Evolutionary conservation across 2,329 filamentous ascomycete genomes (phyloP).

Genomic region (Phyllosticta ampelicida): DNA sequence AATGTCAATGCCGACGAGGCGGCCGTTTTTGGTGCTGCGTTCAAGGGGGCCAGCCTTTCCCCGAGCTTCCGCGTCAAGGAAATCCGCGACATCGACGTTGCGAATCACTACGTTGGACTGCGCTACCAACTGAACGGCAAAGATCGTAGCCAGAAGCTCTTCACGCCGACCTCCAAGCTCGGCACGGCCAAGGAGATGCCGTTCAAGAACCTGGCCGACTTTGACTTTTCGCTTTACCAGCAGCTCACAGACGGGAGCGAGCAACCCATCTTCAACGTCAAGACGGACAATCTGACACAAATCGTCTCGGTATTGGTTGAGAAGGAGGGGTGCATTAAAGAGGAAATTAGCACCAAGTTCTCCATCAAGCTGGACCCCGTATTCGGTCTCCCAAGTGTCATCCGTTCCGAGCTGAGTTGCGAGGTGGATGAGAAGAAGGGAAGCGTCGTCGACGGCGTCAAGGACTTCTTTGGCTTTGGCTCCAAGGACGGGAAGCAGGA

Average conservation of each 20-base stretch:
- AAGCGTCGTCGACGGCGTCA: conserved; percentile 82
- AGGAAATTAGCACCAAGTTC: conserved; percentile 72
- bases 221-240: conserved; percentile 71
- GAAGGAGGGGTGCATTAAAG: conserved; percentile 64
- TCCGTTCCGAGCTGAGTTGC: conserved; percentile 70
- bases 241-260: conserved; percentile 45
- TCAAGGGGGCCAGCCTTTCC: conserved; percentile 84
- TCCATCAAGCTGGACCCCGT: conserved; percentile 59
- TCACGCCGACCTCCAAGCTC: conserved; percentile 63
- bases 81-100: conserved; percentile 70
- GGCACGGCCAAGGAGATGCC: conserved; percentile 75
- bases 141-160: conserved; percentile 69
- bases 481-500: conserved; percentile 74
- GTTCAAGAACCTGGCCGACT: conserved; percentile 73
- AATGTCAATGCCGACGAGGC: conserved; percentile 97
- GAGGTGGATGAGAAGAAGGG: conserved; percentile 66
- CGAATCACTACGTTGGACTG: conserved; percentile 62
- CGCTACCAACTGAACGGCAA: conserved; percentile 60
- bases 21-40: conserved; percentile 89
- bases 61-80: conserved; percentile 97
- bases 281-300: conserved; percentile 76
- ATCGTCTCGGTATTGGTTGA: conserved; percentile 70
- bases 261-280: conserved; percentile 52
- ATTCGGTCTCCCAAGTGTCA: conserved; percentile 70
- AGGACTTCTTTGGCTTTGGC: conserved; percentile 91